These are phyloP conservation scores for Fraxinus ornus DNA, from an alignment of 305 asterid species.

Conservation along the genomic window DNA sequence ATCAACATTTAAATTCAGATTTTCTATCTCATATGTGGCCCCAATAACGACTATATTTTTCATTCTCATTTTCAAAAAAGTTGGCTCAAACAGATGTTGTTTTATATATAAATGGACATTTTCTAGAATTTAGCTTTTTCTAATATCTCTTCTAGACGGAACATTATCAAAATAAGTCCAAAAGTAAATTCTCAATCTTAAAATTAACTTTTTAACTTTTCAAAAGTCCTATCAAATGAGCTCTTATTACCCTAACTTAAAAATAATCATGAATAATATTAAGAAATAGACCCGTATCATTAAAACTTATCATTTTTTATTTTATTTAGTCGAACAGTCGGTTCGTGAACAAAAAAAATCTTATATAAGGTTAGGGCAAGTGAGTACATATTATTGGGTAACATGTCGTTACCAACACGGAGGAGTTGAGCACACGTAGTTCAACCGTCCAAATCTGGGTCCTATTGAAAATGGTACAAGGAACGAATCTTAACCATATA, in stretches of 20 bases:
- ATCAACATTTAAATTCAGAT: no score
- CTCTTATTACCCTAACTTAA: not conserved
- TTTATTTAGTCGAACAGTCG: not conserved
- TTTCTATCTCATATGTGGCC: no score
- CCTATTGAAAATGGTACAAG: not conserved
- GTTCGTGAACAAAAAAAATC: not conserved
- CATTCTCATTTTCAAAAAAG: no score
- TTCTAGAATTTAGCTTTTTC: not conserved
- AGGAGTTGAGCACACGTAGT: slow-evolving; percentile 27
- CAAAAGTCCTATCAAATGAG: not conserved
- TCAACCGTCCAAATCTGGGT: slow-evolving; percentile 3
- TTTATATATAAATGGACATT: not conserved
- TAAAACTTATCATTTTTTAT: not conserved
- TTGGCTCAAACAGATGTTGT: not conserved
- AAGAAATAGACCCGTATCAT: not conserved
- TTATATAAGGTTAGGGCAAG: not conserved
- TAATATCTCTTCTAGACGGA: not conserved
- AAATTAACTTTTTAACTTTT: not conserved
- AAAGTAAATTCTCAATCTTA: not conserved
- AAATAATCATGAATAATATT: not conserved
- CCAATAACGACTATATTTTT: no score
- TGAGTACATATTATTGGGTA: not conserved
- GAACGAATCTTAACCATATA: not conserved
- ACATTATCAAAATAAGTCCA: not conserved
- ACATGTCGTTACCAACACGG: slow-evolving; percentile 25